Evolutionary conservation across 2,329 filamentous ascomycete species (phyloP), one percentile per base, ranked within the genome.

Genomic region (Parafenestella ontariensis): DNA sequence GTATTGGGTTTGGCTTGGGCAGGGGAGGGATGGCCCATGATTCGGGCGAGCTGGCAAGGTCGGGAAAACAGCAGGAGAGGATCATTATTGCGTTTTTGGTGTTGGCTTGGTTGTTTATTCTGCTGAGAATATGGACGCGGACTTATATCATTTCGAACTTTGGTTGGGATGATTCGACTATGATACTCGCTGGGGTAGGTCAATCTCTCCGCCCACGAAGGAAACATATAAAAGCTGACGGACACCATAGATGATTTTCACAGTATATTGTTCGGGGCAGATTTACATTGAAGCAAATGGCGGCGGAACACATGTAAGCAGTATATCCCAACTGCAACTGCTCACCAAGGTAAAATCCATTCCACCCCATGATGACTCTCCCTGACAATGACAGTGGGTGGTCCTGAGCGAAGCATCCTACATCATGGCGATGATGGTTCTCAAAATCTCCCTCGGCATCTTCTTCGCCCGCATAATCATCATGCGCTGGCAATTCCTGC

Each of bases 401-500:
- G 61, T 76, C 9, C 58, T 74, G 1, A 68, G 71, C 39, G 75
- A 80, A 51, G 66, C 65, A 11, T 67, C 76, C 2, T 79, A 80
- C 54, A 57, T 78, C 33, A 50, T 74, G n/a, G 71, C 76, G 0
- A 74, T 77, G 56, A 73, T 77, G 54, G 58, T 74, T 15, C 60
- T 80, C 54, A 81, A 81, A 58, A 72, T 80, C 20, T 79, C 79
- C 1, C 61, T 81, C 5, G 77, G 72, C 7, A 71, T 81, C 31
- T 80, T 80, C 65, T 79, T 80, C 62, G 68, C 77, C 9, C 76
- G 79, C 2, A 76, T 80, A 42, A 69, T 79, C n/a, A 68, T 77
- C 51, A 66, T 72, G 31, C 50, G 44, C 17, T 79, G 76, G 74
- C 78, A 81, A 31, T 45, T 74, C 21, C 64, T 63, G 17, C 62